Conservation (phyloP, 495 filamentous ascomycete genomes). For the Aspergillus incahuasiensis region DNA sequence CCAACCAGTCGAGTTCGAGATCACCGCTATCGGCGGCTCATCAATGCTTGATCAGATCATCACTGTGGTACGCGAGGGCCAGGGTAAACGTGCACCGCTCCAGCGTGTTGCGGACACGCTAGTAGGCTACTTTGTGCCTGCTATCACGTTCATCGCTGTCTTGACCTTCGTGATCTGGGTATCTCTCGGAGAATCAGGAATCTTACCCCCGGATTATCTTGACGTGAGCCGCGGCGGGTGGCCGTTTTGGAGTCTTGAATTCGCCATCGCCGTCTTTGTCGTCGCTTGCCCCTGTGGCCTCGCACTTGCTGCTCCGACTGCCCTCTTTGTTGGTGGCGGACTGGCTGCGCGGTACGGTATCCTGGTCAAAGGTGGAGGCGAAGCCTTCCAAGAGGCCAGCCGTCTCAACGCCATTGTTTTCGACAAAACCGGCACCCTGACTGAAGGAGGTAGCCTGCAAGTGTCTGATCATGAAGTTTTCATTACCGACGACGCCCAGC, state of each 20-base stretch:
- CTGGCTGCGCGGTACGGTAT: constrained; percentile 86
- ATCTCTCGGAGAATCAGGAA: constrained; percentile 63
- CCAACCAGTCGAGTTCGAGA: constrained; percentile 59
- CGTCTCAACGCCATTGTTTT: constrained; percentile 83
- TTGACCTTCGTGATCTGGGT: constrained; percentile 83
- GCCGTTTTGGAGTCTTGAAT: constrained; percentile 83
- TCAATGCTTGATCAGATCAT: constrained; percentile 95
- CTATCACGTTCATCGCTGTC: constrained; percentile 76
- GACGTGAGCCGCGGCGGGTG: constrained; percentile 67
- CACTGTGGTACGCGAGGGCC: constrained; percentile 82
- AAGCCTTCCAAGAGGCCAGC: constrained; percentile 93
- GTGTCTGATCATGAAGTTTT: constrained; percentile 68
- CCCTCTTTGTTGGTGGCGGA: constrained; percentile 86
- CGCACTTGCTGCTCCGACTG: constrained; percentile 87
- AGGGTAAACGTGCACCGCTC: constrained; percentile 79
- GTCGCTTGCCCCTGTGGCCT: constrained; percentile 93
- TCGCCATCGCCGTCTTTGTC: constrained; percentile 92
- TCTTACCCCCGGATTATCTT: constrained; percentile 61
- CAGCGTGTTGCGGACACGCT: constrained; percentile 80
- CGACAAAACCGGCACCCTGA: constrained; percentile 94
- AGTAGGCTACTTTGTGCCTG: constrained; percentile 85
- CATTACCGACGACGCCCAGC: constrained; percentile 28
- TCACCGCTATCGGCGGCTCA: constrained; percentile 66
- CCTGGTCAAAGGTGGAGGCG: constrained; percentile 89
- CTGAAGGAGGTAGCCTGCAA: constrained; percentile 72